Percentiles rank a stretch among this genome's conserved stretches.
Conservation (phyloP, 805 yeast species). For the Myxozyma neotropica region DNA sequence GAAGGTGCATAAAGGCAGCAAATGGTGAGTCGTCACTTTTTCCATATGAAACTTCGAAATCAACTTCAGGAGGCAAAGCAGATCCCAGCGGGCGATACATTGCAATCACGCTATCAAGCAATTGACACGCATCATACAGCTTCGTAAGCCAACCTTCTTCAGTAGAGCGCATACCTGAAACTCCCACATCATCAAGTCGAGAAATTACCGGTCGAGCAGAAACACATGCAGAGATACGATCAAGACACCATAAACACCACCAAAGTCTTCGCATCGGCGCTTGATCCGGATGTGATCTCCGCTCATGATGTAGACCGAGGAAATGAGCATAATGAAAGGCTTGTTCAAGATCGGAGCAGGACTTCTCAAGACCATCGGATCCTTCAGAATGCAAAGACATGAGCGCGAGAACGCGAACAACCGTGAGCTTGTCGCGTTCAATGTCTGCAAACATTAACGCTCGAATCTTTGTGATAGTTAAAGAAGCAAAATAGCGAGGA, state of each 20-base stretch:
- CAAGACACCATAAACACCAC: conserved; percentile 49
- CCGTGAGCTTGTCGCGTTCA: conserved; percentile 46
- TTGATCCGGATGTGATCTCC: conserved; percentile 42
- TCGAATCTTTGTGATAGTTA: conserved; percentile 43
- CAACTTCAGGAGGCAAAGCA: conserved; percentile 38
- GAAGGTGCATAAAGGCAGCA: conserved; percentile 38
- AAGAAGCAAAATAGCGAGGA: conserved; percentile 42
- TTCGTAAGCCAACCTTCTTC: conserved; percentile 41
- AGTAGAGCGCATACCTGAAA: conserved; percentile 37
- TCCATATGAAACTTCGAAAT: conserved; percentile 34
- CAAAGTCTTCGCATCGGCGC: conserved; percentile 41
- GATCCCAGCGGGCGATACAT: conserved; percentile 45
- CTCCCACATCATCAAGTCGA: conserved; percentile 47
- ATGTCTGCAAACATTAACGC: conserved; percentile 46
- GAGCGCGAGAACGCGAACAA: conserved; percentile 45
- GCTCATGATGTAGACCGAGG: conserved; percentile 47
- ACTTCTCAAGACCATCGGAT: conserved; percentile 45
- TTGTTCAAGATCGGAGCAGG: conserved; percentile 45
- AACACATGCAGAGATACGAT: conserved; percentile 46
- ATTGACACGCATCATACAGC: conserved; percentile 42
- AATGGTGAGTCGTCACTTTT: conserved; percentile 38
- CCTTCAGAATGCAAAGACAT: conserved; percentile 48
- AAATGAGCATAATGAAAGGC: conserved; percentile 48
- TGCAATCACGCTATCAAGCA: conserved; percentile 46
- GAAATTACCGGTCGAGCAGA: conserved; percentile 48